These are phyloP conservation scores for Hirschfeldia incana DNA, from an alignment of 345 rosid genomes.

Conservation along the genomic window DNA sequence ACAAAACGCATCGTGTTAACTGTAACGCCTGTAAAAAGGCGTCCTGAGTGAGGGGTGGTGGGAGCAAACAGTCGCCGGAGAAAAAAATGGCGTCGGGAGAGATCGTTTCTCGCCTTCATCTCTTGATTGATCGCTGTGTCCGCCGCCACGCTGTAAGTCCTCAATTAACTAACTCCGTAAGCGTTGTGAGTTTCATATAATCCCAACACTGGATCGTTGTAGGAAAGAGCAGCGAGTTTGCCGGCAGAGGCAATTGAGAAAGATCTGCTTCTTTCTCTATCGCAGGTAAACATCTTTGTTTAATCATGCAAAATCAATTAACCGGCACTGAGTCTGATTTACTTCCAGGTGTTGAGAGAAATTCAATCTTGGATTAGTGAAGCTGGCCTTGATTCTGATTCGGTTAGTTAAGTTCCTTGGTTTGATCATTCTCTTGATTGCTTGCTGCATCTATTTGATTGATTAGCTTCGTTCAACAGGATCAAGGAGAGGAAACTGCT, in stretches of 20 bases:
- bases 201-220: conserved; percentile 13
- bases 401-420: conserved; percentile 14
- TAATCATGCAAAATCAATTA: no score
- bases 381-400: conserved; percentile 29
- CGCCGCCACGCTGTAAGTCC: conserved; percentile 44
- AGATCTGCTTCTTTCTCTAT: conserved; percentile 52
- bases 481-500: conserved; percentile 6
- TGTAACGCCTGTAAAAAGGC: no score
- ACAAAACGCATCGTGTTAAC: no score
- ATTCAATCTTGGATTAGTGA: conserved; percentile 49
- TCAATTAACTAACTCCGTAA: not conserved
- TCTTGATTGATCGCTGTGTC: conserved; percentile 47
- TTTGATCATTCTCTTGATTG: not conserved
- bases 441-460: not conserved
- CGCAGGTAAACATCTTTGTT: conserved; percentile 47
- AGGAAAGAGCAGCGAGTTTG: conserved; percentile 38
- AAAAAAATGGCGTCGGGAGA: conserved; percentile 45
- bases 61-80: conserved; percentile 12
- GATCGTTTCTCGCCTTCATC: conserved; percentile 40
- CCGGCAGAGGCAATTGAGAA: conserved; percentile 47
- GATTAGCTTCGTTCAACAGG: conserved; percentile 32
- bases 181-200: conserved; percentile 5
- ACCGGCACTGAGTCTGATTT: not conserved
- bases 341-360: conserved; percentile 47
- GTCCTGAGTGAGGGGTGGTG: not conserved